Conservation (phyloP, 352 stramenopile genomes). For the Achlya hypogyna region DNA sequence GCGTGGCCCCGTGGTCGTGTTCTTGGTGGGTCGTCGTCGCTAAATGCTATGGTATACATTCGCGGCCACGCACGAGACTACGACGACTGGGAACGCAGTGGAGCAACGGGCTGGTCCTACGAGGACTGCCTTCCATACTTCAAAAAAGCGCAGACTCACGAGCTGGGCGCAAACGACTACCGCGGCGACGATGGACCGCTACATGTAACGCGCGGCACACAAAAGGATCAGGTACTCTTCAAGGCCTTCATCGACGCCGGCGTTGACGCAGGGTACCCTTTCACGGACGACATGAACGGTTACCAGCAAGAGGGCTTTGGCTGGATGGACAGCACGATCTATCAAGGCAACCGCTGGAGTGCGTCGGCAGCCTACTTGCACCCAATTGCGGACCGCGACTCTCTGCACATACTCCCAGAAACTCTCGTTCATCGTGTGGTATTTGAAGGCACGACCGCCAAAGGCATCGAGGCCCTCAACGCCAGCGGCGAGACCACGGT, state of each 20-base stretch:
- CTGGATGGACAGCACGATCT: constrained; percentile 86
- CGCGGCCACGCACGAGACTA: constrained; percentile 82
- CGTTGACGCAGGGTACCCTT: constrained; percentile 74
- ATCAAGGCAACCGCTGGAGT: constrained; percentile 75
- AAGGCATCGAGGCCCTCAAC: constrained; percentile 64
- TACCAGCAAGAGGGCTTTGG: constrained; percentile 85
- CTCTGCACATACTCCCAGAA: constrained; percentile 70
- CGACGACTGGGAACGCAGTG: constrained; percentile 69
- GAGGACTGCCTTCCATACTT: constrained; percentile 84
- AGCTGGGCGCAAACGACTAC: constrained; percentile 68
- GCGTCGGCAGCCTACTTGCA: constrained; percentile 65
- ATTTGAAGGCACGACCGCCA: constrained; percentile 68
- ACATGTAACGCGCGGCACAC: constrained; percentile 63
- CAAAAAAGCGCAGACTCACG: constrained; percentile 72
- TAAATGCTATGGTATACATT: constrained; percentile 90
- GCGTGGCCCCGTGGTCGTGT: constrained; percentile 82
- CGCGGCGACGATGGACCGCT: constrained; percentile 73
- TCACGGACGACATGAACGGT: constrained; percentile 86
- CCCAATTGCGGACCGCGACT: constrained; percentile 50
- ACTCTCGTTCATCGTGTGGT: constrained; percentile 79
- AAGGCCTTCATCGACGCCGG: constrained; percentile 84
- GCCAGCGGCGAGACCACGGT: constrained; percentile 45
- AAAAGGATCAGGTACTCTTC: constrained; percentile 80
- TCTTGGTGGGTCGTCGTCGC: constrained; percentile 79
- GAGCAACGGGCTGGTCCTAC: constrained; percentile 77